Evolutionary conservation across 73 alveolate genomes (phyloP).

Genomic region (Vitrella brassicaformis): DNA sequence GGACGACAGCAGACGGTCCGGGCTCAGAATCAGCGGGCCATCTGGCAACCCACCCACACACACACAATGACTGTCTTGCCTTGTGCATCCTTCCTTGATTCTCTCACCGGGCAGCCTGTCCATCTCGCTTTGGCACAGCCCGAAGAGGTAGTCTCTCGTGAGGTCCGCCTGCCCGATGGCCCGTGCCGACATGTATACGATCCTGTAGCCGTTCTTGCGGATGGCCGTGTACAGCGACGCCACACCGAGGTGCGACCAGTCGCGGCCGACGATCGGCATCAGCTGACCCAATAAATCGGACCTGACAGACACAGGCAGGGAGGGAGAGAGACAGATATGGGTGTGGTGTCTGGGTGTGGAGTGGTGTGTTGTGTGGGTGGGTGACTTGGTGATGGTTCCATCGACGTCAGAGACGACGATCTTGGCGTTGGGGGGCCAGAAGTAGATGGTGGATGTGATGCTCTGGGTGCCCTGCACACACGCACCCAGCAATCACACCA

Average conservation of each 20-base stretch:
- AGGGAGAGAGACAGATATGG: background rate
- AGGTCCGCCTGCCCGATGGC: slow-evolving; percentile 77
- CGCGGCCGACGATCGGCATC: slow-evolving; percentile 76
- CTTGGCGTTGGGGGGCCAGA: slow-evolving; percentile 65
- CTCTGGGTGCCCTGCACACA: too few species aligned
- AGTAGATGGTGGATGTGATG: slow-evolving; percentile 57
- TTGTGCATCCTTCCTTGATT: slow-evolving; percentile 16
- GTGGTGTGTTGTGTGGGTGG: too few species aligned
- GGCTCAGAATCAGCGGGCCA: slow-evolving; percentile 91
- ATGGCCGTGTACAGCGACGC: slow-evolving; percentile 59
- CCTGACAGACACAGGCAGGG: too few species aligned
- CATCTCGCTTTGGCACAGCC: slow-evolving; percentile 42
- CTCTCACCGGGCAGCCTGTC: slow-evolving; percentile 13
- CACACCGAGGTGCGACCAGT: slow-evolving; percentile 90
- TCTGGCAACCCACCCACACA: too few species aligned
- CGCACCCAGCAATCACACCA: too few species aligned
- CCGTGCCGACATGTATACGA: slow-evolving; percentile 85
- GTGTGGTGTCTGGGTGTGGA: background rate
- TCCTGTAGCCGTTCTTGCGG: slow-evolving; percentile 69
- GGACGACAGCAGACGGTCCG: slow-evolving; percentile 77
- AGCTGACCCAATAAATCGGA: slow-evolving; percentile 88
- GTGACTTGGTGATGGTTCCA: slow-evolving; percentile 91
- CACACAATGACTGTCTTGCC: slow-evolving; percentile 1
- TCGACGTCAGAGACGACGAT: slow-evolving; percentile 84
- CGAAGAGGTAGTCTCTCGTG: slow-evolving; percentile 61